Conservation (phyloP, 2,329 filamentous ascomycete species). For the Aspergillus ustus region DNA sequence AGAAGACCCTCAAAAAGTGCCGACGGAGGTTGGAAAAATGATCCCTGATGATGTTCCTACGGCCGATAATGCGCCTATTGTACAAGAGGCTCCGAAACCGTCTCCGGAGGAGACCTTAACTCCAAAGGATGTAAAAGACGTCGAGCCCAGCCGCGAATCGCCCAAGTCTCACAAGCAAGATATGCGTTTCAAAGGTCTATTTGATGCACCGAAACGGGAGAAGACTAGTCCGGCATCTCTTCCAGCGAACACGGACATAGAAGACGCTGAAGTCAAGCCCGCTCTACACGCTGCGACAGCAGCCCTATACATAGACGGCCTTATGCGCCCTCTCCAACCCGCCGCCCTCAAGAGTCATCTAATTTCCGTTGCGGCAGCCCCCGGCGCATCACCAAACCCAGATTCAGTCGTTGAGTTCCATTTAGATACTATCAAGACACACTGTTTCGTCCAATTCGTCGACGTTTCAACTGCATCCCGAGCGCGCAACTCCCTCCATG, state of each 20-base stretch:
- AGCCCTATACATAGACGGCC: slow-evolving; percentile 84
- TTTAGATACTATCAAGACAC: slow-evolving; percentile 83
- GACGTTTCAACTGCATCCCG: slow-evolving; percentile 73
- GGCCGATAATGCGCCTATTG: slow-evolving; percentile 21
- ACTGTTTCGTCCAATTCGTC: slow-evolving; percentile 79
- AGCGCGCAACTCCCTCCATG: slow-evolving; percentile 76
- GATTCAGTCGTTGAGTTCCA: slow-evolving; percentile 71
- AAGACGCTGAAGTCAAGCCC: slow-evolving; percentile 54
- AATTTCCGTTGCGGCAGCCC: slow-evolving; percentile 67
- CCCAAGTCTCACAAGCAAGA: slow-evolving; percentile 41
- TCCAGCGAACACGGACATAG: slow-evolving; percentile 32
- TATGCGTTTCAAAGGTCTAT: slow-evolving; percentile 56
- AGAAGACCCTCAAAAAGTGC: slow-evolving; percentile 25
- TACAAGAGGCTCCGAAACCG: slow-evolving; percentile 24
- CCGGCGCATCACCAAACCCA: slow-evolving; percentile 55
- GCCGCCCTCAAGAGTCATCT: slow-evolving; percentile 71
- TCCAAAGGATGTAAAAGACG: slow-evolving; percentile 24
- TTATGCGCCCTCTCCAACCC: slow-evolving; percentile 83
- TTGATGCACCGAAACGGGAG: slow-evolving; percentile 37
- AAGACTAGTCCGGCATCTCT: slow-evolving; percentile 32
- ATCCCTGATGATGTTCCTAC: slow-evolving; percentile 16
- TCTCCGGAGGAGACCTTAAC: slow-evolving; percentile 19
- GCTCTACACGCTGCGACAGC: slow-evolving; percentile 73
- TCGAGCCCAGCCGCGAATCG: slow-evolving; percentile 20
- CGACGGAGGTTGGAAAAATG: slow-evolving; percentile 34